These are phyloP conservation scores for Phytophthora chlamydospora DNA, from an alignment of 352 stramenopile species.

Conservation along the genomic window DNA sequence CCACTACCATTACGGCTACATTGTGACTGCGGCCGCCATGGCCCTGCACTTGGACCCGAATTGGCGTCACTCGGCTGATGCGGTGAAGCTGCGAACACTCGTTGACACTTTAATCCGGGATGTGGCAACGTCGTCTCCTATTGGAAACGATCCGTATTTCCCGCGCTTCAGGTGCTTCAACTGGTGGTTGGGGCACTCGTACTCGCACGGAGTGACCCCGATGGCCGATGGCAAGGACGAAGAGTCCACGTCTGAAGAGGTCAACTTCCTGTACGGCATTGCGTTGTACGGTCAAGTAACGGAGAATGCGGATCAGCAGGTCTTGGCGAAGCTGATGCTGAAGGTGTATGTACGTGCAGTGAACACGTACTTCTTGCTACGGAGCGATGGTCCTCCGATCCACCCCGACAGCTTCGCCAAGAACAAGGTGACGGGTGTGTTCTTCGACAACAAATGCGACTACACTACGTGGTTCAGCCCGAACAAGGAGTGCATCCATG, in stretches of 20 bases:
- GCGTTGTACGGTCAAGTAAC: conserved; percentile 58
- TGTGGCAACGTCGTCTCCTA: conserved; percentile 41
- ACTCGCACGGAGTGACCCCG: conserved; percentile 71
- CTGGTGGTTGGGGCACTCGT: conserved; percentile 73
- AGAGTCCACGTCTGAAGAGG: conserved; percentile 71
- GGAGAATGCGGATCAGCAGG: conserved; percentile 43
- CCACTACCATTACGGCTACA: conserved; percentile 80
- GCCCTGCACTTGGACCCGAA: conserved; percentile 44
- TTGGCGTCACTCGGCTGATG: conserved; percentile 46
- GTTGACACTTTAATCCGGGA: conserved; percentile 65
- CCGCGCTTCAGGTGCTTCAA: conserved; percentile 65
- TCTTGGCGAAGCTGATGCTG: conserved; percentile 59
- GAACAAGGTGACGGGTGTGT: conserved; percentile 77
- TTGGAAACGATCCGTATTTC: conserved; percentile 48
- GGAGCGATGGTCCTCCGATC: conserved; percentile 41
- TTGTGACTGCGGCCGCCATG: conserved; percentile 60
- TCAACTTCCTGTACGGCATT: conserved; percentile 73
- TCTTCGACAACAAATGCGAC: conserved; percentile 83
- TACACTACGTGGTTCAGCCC: conserved; percentile 80
- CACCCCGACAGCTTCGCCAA: conserved; percentile 57
- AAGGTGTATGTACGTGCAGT: conserved; percentile 64
- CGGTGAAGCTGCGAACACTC: conserved; percentile 44
- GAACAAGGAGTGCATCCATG: conserved; percentile 77
- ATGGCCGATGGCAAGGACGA: conserved; percentile 79
- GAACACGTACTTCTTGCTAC: conserved; percentile 73